Conservation (phyloP, 2,329 filamentous ascomycete genomes). For the Pseudogymnoascus sp. region DNA sequence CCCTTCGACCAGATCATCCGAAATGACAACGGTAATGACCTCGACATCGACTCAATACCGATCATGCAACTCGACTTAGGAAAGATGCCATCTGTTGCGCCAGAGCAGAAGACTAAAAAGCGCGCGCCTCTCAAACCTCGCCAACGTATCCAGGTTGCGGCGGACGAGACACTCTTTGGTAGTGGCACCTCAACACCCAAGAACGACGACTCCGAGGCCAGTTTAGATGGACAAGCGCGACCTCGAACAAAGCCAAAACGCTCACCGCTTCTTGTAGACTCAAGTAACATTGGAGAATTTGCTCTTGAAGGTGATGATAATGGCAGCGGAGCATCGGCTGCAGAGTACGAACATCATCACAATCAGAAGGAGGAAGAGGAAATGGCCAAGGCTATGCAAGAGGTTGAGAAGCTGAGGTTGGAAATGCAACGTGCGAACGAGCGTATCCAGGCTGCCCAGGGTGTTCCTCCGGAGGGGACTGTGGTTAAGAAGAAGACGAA, state of each 20-base stretch:
- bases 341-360: slow-evolving; percentile 50
- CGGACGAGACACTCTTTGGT: slow-evolving; percentile 63
- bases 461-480: slow-evolving; percentile 58
- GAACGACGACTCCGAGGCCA: slow-evolving; percentile 49
- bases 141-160: slow-evolving; percentile 59
- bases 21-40: slow-evolving; percentile 64
- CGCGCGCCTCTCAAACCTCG: slow-evolving; percentile 37
- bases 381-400: slow-evolving; percentile 80
- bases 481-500: slow-evolving; percentile 60
- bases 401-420: slow-evolving; percentile 77
- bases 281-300: slow-evolving; percentile 68
- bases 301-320: slow-evolving; percentile 52
- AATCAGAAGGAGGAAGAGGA: slow-evolving; percentile 74
- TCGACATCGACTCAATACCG: slow-evolving; percentile 92
- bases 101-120: slow-evolving; percentile 25
- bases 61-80: slow-evolving; percentile 87
- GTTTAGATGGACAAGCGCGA: slow-evolving; percentile 43
- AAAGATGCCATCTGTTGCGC: slow-evolving; percentile 32
- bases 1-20: slow-evolving; percentile 72
- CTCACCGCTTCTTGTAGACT: slow-evolving; percentile 76
- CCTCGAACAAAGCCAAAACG: slow-evolving; percentile 46
- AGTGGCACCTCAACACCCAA: slow-evolving; percentile 43
- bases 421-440: slow-evolving; percentile 85
- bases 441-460: slow-evolving; percentile 62
- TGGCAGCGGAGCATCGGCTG: slow-evolving; percentile 26